phyloP scores from a whole-genome alignment of 176 grass and related monocot species.

The Canna indica region DNA sequence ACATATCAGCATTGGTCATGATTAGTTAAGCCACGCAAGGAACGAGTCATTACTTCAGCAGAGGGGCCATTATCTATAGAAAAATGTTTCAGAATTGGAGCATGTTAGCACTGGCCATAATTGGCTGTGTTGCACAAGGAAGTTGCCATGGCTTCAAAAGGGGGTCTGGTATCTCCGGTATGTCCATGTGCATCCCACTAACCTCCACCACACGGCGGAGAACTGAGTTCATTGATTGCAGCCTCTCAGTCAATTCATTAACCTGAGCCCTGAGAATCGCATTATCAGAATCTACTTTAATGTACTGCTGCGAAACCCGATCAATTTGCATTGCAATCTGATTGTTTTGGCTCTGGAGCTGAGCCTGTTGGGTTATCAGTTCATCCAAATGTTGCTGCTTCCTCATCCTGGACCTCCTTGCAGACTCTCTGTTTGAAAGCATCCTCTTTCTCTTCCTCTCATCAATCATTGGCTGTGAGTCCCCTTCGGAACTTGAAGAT shows the following conservation, averaged over 20 bases:
- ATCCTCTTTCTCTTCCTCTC: constrained; percentile 66
- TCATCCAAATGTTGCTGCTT: constrained; percentile 42
- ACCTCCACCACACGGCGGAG: constrained; percentile 28
- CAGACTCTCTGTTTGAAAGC: constrained; percentile 74
- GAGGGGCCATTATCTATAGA: not conserved
- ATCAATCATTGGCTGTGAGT: constrained; percentile 20
- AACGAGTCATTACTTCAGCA: too few species aligned
- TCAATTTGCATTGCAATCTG: constrained; percentile 21
- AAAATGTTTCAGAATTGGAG: constrained; percentile 19
- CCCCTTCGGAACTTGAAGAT: constrained; percentile 33
- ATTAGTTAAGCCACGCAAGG: too few species aligned
- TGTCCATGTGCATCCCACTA: constrained; percentile 39
- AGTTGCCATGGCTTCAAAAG: constrained; percentile 36
- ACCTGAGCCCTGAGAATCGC: constrained; percentile 28
- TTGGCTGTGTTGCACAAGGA: constrained; percentile 6
- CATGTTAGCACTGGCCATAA: constrained; percentile 19
- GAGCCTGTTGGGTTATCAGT: constrained; percentile 18
- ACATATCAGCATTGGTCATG: too few species aligned
- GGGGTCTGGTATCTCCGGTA: constrained; percentile 32
- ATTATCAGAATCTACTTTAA: constrained; percentile 51
- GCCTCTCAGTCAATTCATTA: constrained; percentile 31
- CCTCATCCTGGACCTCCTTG: constrained; percentile 57
- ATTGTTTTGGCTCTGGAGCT: constrained; percentile 35
- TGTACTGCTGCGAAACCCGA: constrained; percentile 20
- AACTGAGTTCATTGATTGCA: constrained; percentile 34